phyloP scores from a whole-genome alignment of 495 filamentous ascomycete species.

The Penicillium antarcticum region DNA sequence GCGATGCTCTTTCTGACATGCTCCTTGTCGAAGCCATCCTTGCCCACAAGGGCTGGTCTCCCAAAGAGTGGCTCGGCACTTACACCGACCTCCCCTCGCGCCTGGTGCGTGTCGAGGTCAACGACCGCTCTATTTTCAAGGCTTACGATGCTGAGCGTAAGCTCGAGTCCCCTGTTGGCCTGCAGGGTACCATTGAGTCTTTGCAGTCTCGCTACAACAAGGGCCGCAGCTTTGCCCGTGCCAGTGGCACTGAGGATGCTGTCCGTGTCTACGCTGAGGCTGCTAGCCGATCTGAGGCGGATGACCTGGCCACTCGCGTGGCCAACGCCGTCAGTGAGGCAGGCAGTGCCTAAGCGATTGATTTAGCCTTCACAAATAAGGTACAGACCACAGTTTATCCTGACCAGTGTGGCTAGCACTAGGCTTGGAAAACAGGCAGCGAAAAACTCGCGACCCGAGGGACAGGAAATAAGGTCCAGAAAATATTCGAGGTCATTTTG shows the following conservation, averaged over 20 bases:
- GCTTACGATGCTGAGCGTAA: slow-evolving; percentile 88
- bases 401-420: background rate
- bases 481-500: slow-evolving; percentile 19
- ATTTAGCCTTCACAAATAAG: background rate
- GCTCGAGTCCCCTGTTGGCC: slow-evolving; percentile 71
- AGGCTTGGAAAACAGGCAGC: background rate
- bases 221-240: slow-evolving; percentile 84
- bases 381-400: background rate
- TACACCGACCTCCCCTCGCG: slow-evolving; percentile 96
- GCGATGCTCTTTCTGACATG: slow-evolving; percentile 92
- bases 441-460: background rate
- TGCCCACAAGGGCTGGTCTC: slow-evolving; percentile 88
- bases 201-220: slow-evolving; percentile 87
- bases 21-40: slow-evolving; percentile 95
- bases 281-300: slow-evolving; percentile 75
- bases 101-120: slow-evolving; percentile 87
- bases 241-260: slow-evolving; percentile 93
- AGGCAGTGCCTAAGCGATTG: slow-evolving; percentile 21
- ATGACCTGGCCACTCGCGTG: slow-evolving; percentile 81
- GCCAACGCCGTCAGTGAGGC: slow-evolving; percentile 63
- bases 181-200: slow-evolving; percentile 81
- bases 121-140: slow-evolving; percentile 80
- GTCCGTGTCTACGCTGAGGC: slow-evolving; percentile 98
- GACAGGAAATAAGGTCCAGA: slow-evolving; percentile 7
- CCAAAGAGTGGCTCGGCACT: slow-evolving; percentile 86